Evolutionary conservation across 257 asterid species (phyloP).

Genomic region (Lavandula angustifolia): DNA sequence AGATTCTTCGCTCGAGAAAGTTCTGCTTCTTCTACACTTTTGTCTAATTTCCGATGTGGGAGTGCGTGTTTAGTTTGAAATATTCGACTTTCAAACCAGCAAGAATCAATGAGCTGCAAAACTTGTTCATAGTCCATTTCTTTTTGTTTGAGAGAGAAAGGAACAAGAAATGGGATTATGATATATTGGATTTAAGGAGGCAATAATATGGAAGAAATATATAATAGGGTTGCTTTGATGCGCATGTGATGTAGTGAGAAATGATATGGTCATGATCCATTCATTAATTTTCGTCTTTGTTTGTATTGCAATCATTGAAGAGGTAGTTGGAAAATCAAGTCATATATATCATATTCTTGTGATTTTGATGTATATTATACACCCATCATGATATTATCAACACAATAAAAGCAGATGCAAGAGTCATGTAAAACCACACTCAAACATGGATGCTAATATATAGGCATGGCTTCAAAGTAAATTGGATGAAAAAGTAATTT

Average conservation of each 20-base stretch:
- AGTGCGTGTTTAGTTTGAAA: slow-evolving; percentile 24
- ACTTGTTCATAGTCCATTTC: slow-evolving; percentile 7
- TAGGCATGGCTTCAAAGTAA: no score
- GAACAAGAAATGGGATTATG: neutral
- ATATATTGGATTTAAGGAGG: neutral
- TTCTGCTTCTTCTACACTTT: slow-evolving; percentile 17
- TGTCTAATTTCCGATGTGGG: neutral
- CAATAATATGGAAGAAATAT: neutral
- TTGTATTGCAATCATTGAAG: slow-evolving; percentile 28
- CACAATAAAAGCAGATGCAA: neutral
- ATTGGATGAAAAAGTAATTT: no score
- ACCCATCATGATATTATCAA: neutral
- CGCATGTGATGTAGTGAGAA: slow-evolving; percentile 4
- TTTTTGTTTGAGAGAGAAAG: neutral
- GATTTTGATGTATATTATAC: no score
- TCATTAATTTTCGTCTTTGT: slow-evolving; percentile 1
- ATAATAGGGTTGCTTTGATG: slow-evolving; percentile 5
- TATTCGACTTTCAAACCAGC: slow-evolving; percentile 45
- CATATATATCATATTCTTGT: neutral
- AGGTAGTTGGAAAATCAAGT: slow-evolving; percentile 30
- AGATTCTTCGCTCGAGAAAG: slow-evolving; percentile 4
- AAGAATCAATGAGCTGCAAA: slow-evolving; percentile 7
- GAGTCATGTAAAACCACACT: neutral
- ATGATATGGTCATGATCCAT: slow-evolving; percentile 3
- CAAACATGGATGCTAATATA: no score